Conservation (phyloP, 2,329 filamentous ascomycete genomes). For the Aspergillus fructus region DNA sequence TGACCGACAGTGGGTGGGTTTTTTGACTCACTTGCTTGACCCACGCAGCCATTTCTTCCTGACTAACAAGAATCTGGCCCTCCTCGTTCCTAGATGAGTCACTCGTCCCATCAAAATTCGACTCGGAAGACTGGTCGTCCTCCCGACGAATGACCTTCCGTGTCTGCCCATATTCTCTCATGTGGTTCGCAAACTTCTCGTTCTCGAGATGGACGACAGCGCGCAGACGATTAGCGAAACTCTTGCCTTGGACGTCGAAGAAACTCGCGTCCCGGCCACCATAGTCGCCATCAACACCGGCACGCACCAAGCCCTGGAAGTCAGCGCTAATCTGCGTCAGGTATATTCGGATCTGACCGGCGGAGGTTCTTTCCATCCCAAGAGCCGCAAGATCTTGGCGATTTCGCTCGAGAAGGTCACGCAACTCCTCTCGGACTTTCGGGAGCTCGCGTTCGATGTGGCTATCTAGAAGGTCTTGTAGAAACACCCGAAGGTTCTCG, state of each 20-base stretch:
- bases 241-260: neutral
- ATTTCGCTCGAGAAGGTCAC: slow-evolving; percentile 10
- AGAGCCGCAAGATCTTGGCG: slow-evolving; percentile 16
- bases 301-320: slow-evolving; percentile 19
- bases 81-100: neutral
- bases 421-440: slow-evolving; percentile 20
- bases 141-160: slow-evolving; percentile 5
- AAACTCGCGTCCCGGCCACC: slow-evolving; percentile 16
- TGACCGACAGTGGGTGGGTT: neutral
- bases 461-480: slow-evolving; percentile 20
- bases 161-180: slow-evolving; percentile 19
- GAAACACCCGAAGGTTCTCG: slow-evolving; percentile 20
- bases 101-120: neutral
- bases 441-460: slow-evolving; percentile 23
- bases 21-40: slow-evolving; percentile 18
- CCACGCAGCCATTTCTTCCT: slow-evolving; percentile 19
- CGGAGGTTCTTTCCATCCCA: slow-evolving; percentile 14
- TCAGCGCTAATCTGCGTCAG: slow-evolving; percentile 20
- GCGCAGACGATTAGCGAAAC: slow-evolving; percentile 13
- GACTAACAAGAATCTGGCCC: slow-evolving; percentile 14
- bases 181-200: slow-evolving; percentile 18
- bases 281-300: slow-evolving; percentile 24
- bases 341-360: slow-evolving; percentile 20
- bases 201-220: slow-evolving; percentile 22
- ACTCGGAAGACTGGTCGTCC: neutral